Evolutionary conservation across 306 rosid species (phyloP).

Genomic region (Quercus bicolor): DNA sequence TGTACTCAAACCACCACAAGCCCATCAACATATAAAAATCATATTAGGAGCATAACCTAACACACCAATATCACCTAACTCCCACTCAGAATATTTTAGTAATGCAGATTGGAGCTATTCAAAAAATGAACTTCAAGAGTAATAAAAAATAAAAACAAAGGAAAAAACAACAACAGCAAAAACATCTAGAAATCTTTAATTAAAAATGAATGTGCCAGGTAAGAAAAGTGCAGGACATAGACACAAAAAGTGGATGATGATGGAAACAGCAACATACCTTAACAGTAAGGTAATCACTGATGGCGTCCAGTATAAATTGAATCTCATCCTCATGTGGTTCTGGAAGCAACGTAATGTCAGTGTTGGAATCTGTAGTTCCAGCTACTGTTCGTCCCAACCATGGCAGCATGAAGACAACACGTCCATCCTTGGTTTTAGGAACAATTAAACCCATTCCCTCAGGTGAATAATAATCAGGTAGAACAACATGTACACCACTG

Average conservation of each 20-base stretch:
- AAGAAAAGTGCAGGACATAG: background rate
- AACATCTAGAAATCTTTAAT: background rate
- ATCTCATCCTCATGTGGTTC: slow-evolving; percentile 99
- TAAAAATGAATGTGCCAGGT: background rate
- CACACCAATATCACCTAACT: background rate
- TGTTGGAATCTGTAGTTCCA: slow-evolving; percentile 96
- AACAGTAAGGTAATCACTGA: slow-evolving; percentile 89
- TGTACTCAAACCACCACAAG: background rate
- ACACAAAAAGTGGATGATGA: background rate
- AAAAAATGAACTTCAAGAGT: background rate
- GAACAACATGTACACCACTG: slow-evolving; percentile 92
- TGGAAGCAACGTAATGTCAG: slow-evolving; percentile 74
- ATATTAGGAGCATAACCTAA: background rate
- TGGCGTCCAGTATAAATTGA: slow-evolving; percentile 88
- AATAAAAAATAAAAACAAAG: background rate
- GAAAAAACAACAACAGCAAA: background rate
- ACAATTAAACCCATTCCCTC: slow-evolving; percentile 99
- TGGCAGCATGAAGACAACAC: slow-evolving; percentile 97
- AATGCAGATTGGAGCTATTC: background rate
- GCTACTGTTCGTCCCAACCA: slow-evolving; percentile 99
- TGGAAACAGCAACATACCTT: slow-evolving; percentile 57
- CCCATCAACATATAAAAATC: background rate
- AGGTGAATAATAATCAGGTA: slow-evolving; percentile 98
- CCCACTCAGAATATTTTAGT: background rate
- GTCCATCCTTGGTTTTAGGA: slow-evolving; percentile 97